These are phyloP conservation scores for Camellia oleifera DNA, from an alignment of 179 eudicot species.

Conservation along the genomic window DNA sequence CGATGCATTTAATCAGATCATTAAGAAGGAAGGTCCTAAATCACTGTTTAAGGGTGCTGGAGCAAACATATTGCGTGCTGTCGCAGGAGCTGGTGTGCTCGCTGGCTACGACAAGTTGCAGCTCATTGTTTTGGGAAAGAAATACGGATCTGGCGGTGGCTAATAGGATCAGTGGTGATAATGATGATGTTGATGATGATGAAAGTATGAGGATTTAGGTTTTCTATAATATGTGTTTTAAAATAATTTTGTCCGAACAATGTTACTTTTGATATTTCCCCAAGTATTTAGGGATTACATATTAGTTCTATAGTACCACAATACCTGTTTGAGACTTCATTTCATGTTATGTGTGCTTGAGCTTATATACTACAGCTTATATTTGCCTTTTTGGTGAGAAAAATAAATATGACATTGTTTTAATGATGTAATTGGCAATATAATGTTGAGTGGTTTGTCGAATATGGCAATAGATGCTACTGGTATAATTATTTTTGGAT, in stretches of 20 bases:
- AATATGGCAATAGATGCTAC: neutral
- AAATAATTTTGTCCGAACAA: neutral
- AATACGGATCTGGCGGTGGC: conserved; percentile 61
- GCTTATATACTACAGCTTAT: neutral
- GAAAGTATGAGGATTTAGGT: neutral
- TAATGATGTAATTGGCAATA: neutral
- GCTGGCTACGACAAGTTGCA: conserved; percentile 76
- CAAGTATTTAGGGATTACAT: no score
- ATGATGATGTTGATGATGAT: conserved; percentile 16
- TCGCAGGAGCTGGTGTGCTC: conserved; percentile 69
- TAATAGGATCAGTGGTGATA: conserved; percentile 25
- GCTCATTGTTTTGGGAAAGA: conserved; percentile 54
- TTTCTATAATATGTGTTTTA: neutral
- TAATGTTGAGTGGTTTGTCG: neutral
- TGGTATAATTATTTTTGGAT: neutral
- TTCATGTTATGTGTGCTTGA: neutral
- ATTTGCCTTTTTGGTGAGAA: neutral
- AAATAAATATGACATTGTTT: neutral
- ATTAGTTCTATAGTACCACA: no score
- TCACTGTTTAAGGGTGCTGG: conserved; percentile 73
- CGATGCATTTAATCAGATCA: conserved; percentile 52
- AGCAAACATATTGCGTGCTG: conserved; percentile 67
- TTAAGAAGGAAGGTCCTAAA: conserved; percentile 55
- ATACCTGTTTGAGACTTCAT: neutral
- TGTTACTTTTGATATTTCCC: no score